Conservation (phyloP, 495 filamentous ascomycete genomes). For the Talaromyces thailandensis region DNA sequence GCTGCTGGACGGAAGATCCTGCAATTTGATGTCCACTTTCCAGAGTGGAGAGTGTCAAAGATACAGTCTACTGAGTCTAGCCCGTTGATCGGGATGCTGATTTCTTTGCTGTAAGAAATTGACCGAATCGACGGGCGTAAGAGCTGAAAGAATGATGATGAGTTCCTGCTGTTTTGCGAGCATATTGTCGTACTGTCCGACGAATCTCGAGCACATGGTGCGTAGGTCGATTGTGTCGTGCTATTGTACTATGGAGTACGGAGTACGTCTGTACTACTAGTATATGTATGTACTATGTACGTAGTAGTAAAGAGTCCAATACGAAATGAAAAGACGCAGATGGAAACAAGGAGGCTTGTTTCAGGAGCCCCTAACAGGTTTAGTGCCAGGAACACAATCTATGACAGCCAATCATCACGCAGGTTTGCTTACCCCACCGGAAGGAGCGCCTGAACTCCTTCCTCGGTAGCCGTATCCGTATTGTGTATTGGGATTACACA, state of each 20-base stretch:
- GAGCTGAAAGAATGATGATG: background rate
- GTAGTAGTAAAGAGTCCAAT: background rate
- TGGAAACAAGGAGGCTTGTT: background rate
- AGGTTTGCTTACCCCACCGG: background rate
- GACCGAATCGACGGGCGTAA: background rate
- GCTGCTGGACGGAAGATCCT: background rate
- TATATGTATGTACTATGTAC: too few species aligned
- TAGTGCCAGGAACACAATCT: constrained; percentile 5
- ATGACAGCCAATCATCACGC: background rate
- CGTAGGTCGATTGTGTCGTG: background rate
- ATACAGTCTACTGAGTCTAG: background rate
- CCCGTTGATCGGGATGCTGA: background rate
- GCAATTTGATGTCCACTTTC: too few species aligned
- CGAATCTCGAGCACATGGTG: background rate
- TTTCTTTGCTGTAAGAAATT: background rate
- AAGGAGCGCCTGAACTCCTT: background rate
- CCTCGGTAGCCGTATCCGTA: background rate
- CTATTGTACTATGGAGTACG: too few species aligned
- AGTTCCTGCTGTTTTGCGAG: background rate
- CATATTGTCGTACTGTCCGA: background rate
- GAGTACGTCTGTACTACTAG: too few species aligned
- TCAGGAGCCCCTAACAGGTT: background rate
- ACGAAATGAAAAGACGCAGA: background rate
- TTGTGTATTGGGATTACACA: background rate
- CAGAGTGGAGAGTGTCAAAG: too few species aligned